phyloP scores from a whole-genome alignment of 345 rosid genomes.

The Lagerstroemia speciosa region DNA sequence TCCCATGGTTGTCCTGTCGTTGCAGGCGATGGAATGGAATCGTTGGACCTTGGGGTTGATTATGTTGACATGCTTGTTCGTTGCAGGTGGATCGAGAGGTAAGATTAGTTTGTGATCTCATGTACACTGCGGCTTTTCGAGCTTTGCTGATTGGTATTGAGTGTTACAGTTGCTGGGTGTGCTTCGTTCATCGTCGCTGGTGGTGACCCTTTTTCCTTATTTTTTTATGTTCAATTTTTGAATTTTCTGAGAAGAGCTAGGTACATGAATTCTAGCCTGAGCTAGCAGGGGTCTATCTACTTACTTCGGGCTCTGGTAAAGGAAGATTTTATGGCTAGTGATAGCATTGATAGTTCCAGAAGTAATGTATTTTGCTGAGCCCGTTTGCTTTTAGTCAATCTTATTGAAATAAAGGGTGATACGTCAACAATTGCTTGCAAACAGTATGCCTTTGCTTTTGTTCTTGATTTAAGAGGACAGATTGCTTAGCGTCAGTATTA shows the following conservation, averaged over 20 bases:
- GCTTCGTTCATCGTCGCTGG: background rate
- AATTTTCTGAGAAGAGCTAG: too few species aligned
- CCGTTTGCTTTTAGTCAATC: too few species aligned
- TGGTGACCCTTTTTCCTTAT: background rate
- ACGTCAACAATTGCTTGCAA: too few species aligned
- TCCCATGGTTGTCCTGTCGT: background rate
- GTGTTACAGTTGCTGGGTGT: background rate
- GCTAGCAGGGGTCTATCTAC: background rate
- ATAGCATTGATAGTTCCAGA: background rate
- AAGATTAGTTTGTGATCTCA: background rate
- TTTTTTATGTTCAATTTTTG: background rate
- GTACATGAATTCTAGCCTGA: background rate
- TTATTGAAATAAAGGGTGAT: too few species aligned
- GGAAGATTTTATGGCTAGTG: background rate
- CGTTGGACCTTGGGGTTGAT: constrained; percentile 12
- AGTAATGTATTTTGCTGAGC: background rate
- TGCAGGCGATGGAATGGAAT: constrained; percentile 8
- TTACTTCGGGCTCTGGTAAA: background rate
- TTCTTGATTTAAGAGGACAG: too few species aligned
- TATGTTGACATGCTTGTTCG: constrained; percentile 8
- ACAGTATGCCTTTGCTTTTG: too few species aligned
- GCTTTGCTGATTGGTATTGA: background rate
- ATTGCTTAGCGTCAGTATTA: background rate
- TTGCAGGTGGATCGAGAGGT: constrained; percentile 8
- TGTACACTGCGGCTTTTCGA: background rate